Conservation (phyloP, 2,329 filamentous ascomycete species). For the Celoporthe dispersa region DNA sequence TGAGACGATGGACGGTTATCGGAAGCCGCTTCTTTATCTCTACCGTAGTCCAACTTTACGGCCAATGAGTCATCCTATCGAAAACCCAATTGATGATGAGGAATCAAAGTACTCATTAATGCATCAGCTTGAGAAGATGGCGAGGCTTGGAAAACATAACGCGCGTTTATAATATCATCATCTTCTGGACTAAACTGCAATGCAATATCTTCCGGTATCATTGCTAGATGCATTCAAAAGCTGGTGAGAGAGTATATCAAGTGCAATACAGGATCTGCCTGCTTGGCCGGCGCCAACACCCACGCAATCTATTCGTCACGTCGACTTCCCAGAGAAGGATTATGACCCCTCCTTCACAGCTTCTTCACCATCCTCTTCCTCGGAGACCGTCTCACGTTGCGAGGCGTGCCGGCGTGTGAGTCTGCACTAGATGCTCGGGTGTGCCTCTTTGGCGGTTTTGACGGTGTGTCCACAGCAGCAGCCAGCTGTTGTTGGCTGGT, state of each 20-base stretch:
- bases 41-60: not conserved
- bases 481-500: not conserved
- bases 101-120: not conserved
- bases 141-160: not conserved
- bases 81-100: not conserved
- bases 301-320: not conserved
- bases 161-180: not conserved
- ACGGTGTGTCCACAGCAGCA: slow-evolving; percentile 7
- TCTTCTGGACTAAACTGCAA: not conserved
- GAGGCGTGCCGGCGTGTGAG: slow-evolving; percentile 26
- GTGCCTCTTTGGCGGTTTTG: slow-evolving; percentile 16
- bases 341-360: not conserved
- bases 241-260: not conserved
- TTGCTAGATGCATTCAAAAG: not conserved
- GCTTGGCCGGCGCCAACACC: not conserved
- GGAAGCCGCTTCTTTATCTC: not conserved
- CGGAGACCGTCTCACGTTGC: slow-evolving; percentile 28
- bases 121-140: not conserved
- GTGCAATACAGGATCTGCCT: not conserved
- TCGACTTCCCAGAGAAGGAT: not conserved
- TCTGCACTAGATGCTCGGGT: slow-evolving; percentile 25
- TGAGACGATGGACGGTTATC: not conserved
- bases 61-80: not conserved
- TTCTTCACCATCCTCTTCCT: slow-evolving; percentile 21
- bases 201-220: not conserved